Conservation (phyloP, 345 rosid species). For the Hypericum perforatum region DNA sequence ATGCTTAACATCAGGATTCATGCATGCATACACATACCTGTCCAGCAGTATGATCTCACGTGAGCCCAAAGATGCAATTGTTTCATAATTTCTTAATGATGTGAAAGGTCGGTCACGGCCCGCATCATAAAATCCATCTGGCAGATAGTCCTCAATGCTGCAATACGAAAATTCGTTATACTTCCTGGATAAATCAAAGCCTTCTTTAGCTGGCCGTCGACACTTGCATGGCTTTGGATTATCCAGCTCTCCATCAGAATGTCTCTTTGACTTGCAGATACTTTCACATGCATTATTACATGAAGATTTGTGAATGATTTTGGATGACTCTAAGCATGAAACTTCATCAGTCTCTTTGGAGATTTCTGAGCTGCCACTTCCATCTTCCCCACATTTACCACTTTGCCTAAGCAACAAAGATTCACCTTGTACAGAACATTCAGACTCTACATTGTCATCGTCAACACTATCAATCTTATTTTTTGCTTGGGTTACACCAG, state of each 20-base stretch:
- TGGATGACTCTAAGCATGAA: too few relatives aligned
- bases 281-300: too few relatives aligned
- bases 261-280: slow-evolving; percentile 50
- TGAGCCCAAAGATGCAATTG: slow-evolving; percentile 51
- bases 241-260: slow-evolving; percentile 53
- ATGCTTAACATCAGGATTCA: background rate
- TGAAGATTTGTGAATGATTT: too few relatives aligned
- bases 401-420: slow-evolving; percentile 28
- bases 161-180: slow-evolving; percentile 68
- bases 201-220: slow-evolving; percentile 39
- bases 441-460: slow-evolving; percentile 25
- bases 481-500: slow-evolving; percentile 29
- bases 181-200: slow-evolving; percentile 38
- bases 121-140: slow-evolving; percentile 96
- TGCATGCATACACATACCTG: slow-evolving; percentile 38
- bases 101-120: slow-evolving; percentile 91
- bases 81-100: slow-evolving; percentile 52
- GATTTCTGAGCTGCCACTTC: slow-evolving; percentile 35
- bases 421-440: slow-evolving; percentile 25
- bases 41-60: slow-evolving; percentile 97
- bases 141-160: slow-evolving; percentile 57
- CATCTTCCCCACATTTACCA: slow-evolving; percentile 28
- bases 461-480: slow-evolving; percentile 31
- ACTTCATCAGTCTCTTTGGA: slow-evolving; percentile 15
- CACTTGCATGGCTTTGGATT: slow-evolving; percentile 90